These are phyloP conservation scores for Beauveria australis DNA, from an alignment of 2,329 filamentous ascomycete species.

Conservation along the genomic window DNA sequence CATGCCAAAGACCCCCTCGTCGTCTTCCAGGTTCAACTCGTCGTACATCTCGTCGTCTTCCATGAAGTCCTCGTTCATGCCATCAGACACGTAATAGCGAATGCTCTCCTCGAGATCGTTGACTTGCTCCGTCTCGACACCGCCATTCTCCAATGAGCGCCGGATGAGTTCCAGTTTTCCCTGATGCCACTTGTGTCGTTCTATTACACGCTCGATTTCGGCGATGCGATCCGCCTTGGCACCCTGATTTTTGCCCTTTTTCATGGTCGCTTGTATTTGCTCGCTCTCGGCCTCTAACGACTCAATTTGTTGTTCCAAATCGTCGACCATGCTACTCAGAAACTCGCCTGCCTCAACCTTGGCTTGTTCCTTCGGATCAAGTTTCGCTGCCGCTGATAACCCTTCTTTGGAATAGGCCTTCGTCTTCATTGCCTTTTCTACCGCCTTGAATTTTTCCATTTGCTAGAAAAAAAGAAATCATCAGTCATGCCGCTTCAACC, in stretches of 20 bases:
- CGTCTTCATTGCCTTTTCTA: constrained; percentile 99
- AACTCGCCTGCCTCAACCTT: constrained; percentile 86
- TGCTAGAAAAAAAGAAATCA: constrained; percentile 46
- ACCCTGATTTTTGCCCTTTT: constrained; percentile 86
- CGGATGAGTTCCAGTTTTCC: constrained; percentile 85
- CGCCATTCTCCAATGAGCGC: constrained; percentile 85
- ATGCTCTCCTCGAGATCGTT: constrained; percentile 86
- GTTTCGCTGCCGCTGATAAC: constrained; percentile 78
- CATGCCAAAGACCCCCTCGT: constrained; percentile 83
- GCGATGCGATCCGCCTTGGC: constrained; percentile 80
- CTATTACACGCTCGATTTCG: constrained; percentile 74
- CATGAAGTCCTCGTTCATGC: constrained; percentile 79
- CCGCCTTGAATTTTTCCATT: constrained; percentile 99
- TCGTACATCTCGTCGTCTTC: constrained; percentile 96
- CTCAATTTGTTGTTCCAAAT: constrained; percentile 91
- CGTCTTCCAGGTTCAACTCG: constrained; percentile 83
- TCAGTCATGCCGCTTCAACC: constrained; percentile 7
- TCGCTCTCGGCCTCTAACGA: constrained; percentile 85
- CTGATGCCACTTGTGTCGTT: constrained; percentile 95
- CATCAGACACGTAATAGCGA: constrained; percentile 88
- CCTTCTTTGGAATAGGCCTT: constrained; percentile 99
- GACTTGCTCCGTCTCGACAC: constrained; percentile 79
- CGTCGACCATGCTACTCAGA: constrained; percentile 77
- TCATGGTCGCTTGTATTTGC: constrained; percentile 76
- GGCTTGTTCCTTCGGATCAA: constrained; percentile 96